Evolutionary conservation across 441 rosid species (phyloP).

Genomic region (Croton laevigatus): DNA sequence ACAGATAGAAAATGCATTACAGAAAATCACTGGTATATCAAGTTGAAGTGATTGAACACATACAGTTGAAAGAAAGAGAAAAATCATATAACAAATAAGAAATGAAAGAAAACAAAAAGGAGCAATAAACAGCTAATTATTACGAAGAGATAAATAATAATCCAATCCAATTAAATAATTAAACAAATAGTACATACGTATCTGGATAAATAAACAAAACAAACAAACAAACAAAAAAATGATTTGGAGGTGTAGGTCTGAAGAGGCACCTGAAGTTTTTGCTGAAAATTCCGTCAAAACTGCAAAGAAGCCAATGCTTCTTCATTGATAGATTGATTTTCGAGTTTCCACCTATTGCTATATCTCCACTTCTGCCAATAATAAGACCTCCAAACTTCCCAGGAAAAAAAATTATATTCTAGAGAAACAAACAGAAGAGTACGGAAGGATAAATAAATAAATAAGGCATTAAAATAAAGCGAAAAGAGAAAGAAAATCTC

Average conservation of each 20-base stretch:
- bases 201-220: not conserved
- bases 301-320: not conserved
- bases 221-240: slow-evolving; percentile 22
- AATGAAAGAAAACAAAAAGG: not conserved
- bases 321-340: not conserved
- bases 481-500: slow-evolving; percentile 19
- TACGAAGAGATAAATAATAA: not conserved
- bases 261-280: slow-evolving; percentile 26
- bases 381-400: not conserved
- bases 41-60: not conserved
- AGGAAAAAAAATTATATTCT: not conserved
- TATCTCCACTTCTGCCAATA: not conserved
- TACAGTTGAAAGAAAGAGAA: not conserved
- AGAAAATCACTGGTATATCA: not conserved
- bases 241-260: slow-evolving; percentile 18
- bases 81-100: not conserved
- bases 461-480: not conserved
- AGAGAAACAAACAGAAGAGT: not conserved
- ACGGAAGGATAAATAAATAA: not conserved
- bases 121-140: not conserved
- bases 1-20: not conserved
- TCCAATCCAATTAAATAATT: not conserved
- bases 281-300: not conserved
- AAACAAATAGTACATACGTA: too few relatives aligned
- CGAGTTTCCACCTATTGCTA: not conserved